Conservation (phyloP, 495 filamentous ascomycete species). For the Clohesyomyces aquaticus region DNA sequence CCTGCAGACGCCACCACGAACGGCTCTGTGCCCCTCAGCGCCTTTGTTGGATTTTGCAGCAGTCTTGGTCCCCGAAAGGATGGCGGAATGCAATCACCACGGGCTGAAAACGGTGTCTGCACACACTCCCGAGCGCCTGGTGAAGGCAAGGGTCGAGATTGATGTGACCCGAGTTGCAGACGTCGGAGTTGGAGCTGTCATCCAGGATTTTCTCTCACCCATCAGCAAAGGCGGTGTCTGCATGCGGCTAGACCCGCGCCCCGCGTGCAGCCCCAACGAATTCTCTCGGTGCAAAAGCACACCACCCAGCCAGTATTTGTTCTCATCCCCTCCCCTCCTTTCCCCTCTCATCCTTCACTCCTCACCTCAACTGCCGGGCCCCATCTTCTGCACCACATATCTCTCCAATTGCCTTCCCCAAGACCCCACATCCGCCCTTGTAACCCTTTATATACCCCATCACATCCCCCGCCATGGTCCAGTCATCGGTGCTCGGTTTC, state of each 20-base stretch:
- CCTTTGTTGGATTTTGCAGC: too few species aligned
- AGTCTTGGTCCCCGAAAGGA: too few species aligned
- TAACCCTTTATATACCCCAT: constrained; percentile 1
- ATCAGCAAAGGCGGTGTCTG: constrained; percentile 27
- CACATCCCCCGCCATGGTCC: constrained; percentile 36
- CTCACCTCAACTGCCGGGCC: constrained; percentile 2
- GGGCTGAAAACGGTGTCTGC: neutral
- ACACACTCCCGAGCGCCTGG: neutral
- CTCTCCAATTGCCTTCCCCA: constrained; percentile 15
- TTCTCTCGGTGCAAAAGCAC: constrained; percentile 34
- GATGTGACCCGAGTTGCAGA: neutral
- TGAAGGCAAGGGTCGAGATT: neutral
- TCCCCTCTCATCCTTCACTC: constrained; percentile 15
- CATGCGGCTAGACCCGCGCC: constrained; percentile 19
- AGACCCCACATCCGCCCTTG: constrained; percentile 9
- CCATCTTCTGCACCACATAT: neutral
- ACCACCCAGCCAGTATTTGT: constrained; percentile 27
- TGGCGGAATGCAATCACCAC: neutral
- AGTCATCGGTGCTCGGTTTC: constrained; percentile 54
- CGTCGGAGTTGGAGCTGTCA: neutral
- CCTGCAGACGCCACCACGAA: neutral
- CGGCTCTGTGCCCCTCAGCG: neutral
- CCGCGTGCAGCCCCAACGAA: constrained; percentile 23
- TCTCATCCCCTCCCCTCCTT: constrained; percentile 14
- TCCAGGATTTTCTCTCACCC: neutral